Conservation (phyloP, 108 stramenopile species). For the Ochromonas danica region DNA sequence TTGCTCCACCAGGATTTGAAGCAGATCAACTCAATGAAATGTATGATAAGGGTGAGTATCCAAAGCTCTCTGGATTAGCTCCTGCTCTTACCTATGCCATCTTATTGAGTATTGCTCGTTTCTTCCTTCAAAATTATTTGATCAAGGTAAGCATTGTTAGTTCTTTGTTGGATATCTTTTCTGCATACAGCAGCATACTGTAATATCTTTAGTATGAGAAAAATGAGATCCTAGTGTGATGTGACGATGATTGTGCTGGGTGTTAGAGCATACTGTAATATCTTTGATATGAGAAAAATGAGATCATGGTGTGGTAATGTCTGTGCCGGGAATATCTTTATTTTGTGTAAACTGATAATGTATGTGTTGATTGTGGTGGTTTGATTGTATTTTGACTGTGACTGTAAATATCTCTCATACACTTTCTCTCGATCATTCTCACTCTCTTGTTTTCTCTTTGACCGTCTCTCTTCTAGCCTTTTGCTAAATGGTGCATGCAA, state of each 20-base stretch:
- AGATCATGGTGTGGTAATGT: neutral
- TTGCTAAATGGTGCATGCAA: neutral
- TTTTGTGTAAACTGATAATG: too few species aligned
- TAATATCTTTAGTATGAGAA: neutral
- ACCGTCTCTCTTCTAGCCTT: neutral
- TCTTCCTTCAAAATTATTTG: neutral
- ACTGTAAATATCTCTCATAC: neutral
- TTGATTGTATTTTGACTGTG: too few species aligned
- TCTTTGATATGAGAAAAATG: neutral
- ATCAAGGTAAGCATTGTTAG: neutral
- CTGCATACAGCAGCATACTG: too few species aligned
- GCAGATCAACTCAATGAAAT: too few species aligned
- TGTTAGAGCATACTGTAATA: neutral
- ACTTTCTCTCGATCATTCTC: neutral
- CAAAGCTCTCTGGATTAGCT: conserved; percentile 6
- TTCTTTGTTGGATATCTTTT: too few species aligned
- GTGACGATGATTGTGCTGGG: too few species aligned
- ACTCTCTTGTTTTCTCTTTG: neutral
- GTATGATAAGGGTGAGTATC: too few species aligned
- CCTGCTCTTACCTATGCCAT: conserved; percentile 1
- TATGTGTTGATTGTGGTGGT: too few species aligned
- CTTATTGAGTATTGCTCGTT: neutral
- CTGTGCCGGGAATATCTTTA: too few species aligned
- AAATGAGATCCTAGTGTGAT: neutral
- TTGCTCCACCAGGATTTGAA: too few species aligned